Conservation (phyloP, 2,329 filamentous ascomycete species). For the Xylaria polymorpha region DNA sequence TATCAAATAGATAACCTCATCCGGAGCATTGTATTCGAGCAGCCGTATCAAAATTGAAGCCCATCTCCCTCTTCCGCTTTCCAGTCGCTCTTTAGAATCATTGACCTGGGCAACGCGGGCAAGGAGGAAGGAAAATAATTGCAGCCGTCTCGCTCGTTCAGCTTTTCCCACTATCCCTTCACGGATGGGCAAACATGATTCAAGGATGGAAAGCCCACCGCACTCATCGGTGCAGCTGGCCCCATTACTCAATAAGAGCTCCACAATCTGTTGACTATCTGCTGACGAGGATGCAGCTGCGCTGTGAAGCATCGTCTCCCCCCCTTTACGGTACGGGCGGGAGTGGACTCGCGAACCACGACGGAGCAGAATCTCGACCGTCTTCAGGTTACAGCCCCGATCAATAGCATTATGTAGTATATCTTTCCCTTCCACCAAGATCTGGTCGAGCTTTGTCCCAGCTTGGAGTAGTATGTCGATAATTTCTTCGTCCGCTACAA, state of each 20-base stretch:
- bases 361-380: background rate
- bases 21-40: background rate
- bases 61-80: too few species aligned
- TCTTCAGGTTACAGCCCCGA: background rate
- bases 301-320: background rate
- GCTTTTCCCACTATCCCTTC: too few species aligned
- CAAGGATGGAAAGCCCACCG: background rate
- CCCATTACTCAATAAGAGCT: background rate
- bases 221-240: background rate
- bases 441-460: background rate
- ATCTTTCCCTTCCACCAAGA: background rate
- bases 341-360: background rate
- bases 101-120: background rate
- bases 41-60: background rate
- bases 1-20: conserved; percentile 5
- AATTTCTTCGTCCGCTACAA: conserved; percentile 6
- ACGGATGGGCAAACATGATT: background rate
- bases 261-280: background rate
- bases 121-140: background rate
- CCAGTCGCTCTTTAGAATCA: too few species aligned
- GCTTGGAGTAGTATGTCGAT: background rate
- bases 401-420: conserved; percentile 2
- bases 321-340: too few species aligned
- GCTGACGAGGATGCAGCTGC: background rate
- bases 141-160: background rate